Conservation (phyloP, 139 green algal genomes). For the Nannochloris sp. region DNA sequence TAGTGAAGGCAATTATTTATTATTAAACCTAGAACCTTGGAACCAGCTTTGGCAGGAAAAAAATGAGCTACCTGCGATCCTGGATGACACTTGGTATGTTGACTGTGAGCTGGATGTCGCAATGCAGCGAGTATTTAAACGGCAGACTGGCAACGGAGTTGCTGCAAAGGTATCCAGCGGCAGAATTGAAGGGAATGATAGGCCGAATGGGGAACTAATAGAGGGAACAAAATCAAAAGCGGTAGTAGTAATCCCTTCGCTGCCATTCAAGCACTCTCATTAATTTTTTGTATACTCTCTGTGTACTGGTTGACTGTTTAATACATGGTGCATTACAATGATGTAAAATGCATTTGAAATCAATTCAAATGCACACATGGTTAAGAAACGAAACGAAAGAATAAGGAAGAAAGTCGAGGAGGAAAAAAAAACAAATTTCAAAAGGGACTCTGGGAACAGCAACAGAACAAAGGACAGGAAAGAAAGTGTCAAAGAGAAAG, state of each 20-base stretch:
- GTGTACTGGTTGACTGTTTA: too few species aligned
- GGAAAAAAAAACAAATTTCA: too few species aligned
- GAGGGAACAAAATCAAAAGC: conserved; percentile 4
- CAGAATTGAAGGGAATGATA: conserved; percentile 64
- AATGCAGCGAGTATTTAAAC: conserved; percentile 49
- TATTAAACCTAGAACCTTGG: conserved; percentile 58
- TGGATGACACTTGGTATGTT: conserved; percentile 73
- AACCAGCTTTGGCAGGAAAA: too few species aligned
- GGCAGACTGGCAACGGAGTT: conserved; percentile 39
- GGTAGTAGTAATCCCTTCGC: conserved; percentile 9
- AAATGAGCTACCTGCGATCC: conserved; percentile 28
- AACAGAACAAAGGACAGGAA: too few species aligned
- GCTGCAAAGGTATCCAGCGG: conserved; percentile 26
- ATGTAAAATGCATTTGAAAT: too few species aligned
- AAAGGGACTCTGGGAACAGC: too few species aligned
- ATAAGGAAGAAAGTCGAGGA: too few species aligned
- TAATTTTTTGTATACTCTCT: too few species aligned
- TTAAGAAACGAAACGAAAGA: not conserved
- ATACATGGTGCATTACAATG: too few species aligned
- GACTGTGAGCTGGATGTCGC: conserved; percentile 50
- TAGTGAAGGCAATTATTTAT: conserved; percentile 86
- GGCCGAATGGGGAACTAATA: conserved; percentile 62
- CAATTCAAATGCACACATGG: not conserved
- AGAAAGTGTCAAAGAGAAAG: too few species aligned
- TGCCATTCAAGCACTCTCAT: conserved; percentile 1